Evolutionary conservation across 2,329 filamentous ascomycete species (phyloP).

Genomic region (Hypoxylon sp.): DNA sequence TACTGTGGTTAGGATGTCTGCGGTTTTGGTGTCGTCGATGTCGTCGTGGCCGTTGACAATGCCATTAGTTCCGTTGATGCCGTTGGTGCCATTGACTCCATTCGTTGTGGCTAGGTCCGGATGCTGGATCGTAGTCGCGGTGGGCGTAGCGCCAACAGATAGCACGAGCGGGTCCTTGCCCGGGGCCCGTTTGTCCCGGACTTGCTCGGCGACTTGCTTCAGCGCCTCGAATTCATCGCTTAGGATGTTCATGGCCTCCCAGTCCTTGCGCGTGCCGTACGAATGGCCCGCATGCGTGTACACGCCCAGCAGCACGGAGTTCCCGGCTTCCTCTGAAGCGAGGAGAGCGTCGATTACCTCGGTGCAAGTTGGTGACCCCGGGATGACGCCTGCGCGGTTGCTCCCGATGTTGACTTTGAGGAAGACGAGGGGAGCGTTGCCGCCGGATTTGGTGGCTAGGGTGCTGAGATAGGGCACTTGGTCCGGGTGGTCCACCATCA

Average conservation of each 20-base stretch:
- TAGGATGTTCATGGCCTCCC: conserved; percentile 69
- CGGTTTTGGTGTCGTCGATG: conserved; percentile 38
- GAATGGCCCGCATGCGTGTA: conserved; percentile 82
- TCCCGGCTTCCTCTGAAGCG: conserved; percentile 56
- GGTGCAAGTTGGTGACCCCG: conserved; percentile 61
- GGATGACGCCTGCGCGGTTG: conserved; percentile 75
- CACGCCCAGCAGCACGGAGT: conserved; percentile 68
- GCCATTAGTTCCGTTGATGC: background rate
- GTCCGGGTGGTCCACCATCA: conserved; percentile 77
- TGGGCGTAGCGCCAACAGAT: conserved; percentile 83
- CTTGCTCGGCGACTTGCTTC: conserved; percentile 59
- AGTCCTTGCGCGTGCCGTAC: conserved; percentile 70
- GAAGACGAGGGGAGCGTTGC: conserved; percentile 68
- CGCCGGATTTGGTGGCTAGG: conserved; percentile 60
- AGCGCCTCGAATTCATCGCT: conserved; percentile 70
- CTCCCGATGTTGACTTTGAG: conserved; percentile 83
- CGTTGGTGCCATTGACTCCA: conserved; percentile 3
- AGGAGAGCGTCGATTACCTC: conserved; percentile 63
- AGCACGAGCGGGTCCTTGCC: conserved; percentile 60
- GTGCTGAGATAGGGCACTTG: conserved; percentile 67
- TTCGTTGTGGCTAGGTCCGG: conserved; percentile 48
- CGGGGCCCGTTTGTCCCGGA: conserved; percentile 51
- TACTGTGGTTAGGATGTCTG: conserved; percentile 46
- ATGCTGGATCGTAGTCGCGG: conserved; percentile 75
- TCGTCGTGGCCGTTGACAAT: background rate